A percentile compares a stretch with the other conserved stretches of the same genome.
Conservation (phyloP, 768 basidiomycete species). For the Suillus occidentalis region DNA sequence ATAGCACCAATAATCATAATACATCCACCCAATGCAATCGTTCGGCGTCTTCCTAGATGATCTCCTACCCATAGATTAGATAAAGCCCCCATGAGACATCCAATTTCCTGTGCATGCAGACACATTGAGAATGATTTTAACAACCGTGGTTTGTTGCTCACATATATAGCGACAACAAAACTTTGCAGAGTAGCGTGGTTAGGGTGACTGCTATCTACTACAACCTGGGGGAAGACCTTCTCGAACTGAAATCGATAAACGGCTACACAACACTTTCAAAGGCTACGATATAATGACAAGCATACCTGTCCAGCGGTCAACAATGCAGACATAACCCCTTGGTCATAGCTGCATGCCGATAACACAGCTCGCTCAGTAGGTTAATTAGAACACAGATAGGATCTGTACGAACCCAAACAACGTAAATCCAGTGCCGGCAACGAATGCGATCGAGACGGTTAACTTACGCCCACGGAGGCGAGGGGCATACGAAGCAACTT, state of each 20-base stretch:
- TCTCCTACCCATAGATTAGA: conserved; percentile 65
- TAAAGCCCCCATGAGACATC: conserved; percentile 63
- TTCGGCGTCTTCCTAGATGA: conserved; percentile 54
- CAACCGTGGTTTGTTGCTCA: conserved; percentile 25
- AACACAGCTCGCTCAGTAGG: background rate
- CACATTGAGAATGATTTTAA: background rate
- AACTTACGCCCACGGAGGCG: conserved; percentile 43
- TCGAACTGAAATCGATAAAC: conserved; percentile 43
- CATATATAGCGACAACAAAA: conserved; percentile 60
- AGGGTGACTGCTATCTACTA: conserved; percentile 37
- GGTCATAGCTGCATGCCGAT: conserved; percentile 50
- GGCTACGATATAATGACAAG: background rate
- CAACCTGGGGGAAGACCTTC: conserved; percentile 54
- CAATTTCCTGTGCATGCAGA: conserved; percentile 49
- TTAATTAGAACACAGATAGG: background rate
- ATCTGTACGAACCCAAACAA: conserved; percentile 50
- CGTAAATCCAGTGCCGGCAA: conserved; percentile 60
- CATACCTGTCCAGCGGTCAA: conserved; percentile 53
- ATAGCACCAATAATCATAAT: conserved; percentile 66
- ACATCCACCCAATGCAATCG: conserved; percentile 56
- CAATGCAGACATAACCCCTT: conserved; percentile 70
- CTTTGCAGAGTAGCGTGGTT: conserved; percentile 57
- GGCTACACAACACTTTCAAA: background rate
- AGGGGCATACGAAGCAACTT: conserved; percentile 35
- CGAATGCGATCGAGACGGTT: conserved; percentile 52